Evolutionary conservation across 495 filamentous ascomycete species (phyloP), one percentile per base, ranked within the genome.

Genomic region (Pyrenopolyporus hunteri): DNA sequence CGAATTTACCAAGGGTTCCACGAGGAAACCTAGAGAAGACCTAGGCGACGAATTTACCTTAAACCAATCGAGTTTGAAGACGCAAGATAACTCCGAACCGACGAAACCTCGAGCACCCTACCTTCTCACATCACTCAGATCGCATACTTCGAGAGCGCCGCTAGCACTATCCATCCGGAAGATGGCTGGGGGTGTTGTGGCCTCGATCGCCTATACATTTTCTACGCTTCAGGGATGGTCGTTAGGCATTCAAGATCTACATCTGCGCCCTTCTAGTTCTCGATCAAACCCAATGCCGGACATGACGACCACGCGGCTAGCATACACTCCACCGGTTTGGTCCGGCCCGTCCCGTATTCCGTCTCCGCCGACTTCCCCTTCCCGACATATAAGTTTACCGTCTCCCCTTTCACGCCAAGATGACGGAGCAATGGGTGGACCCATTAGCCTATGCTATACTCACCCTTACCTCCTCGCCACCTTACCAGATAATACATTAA

Each of bases 381-480:
- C 52, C 67, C 83, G 42, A 53, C 78, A 28, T 69, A 70, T 40
- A 67, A 32, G 73, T 77, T 67, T 63, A 72, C 32, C 58, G 70
- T 33, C 59, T 76, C 26, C 39, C 55, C 22, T 35, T 56, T 53
- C 14, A 4, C 16, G 16, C 20, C 52, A 20, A 51, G 40, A 23
- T 8, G 22, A 46, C 47, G n/a, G 45, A 55, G 56, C 17, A n/a
- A 54, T 72, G 20, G 59, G 70, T 44, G 74, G 82, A 19, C 91
- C 91, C 35, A 92, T 87, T 9, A 89, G 85, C 0, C 76, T 98
- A 32, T 89, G 89, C 39, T 96, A 97, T 73, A 87, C 86, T 8
- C 93, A 97, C 64, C 95, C 94, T 4, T 98, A 97, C 65, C 85
- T 98, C 6, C 80, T 98, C 6, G 87, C 89, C 4, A 91, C 92